Conservation (phyloP, 2,329 filamentous ascomycete species). For the Ophiostoma perfectum region DNA sequence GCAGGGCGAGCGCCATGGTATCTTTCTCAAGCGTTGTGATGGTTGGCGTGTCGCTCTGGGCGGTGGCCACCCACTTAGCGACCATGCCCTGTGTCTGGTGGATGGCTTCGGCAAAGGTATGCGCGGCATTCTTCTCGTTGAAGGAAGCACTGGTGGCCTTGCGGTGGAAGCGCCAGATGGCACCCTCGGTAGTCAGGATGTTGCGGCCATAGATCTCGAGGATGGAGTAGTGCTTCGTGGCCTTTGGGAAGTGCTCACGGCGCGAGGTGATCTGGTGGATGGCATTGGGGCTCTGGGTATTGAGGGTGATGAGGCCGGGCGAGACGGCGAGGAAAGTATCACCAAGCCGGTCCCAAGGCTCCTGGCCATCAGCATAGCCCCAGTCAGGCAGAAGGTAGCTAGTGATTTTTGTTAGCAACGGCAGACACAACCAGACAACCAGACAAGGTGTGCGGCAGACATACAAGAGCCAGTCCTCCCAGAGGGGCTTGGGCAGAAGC, state of each 20-base stretch:
- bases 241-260: constrained; percentile 67
- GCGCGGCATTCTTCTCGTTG: constrained; percentile 66
- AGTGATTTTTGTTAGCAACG: constrained; percentile 1
- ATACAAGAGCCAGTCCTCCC: constrained; percentile 56
- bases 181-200: constrained; percentile 64
- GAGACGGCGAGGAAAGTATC: constrained; percentile 62
- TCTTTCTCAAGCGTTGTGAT: constrained; percentile 56
- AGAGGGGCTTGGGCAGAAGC: constrained; percentile 49
- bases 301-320: constrained; percentile 48
- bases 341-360: constrained; percentile 49
- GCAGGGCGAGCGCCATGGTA: constrained; percentile 56
- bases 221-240: constrained; percentile 52
- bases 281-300: constrained; percentile 58
- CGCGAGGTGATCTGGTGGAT: constrained; percentile 60
- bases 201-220: constrained; percentile 66
- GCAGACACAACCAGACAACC: not conserved
- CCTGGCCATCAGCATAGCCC: constrained; percentile 51
- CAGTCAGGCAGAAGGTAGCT: constrained; percentile 57
- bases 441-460: constrained; percentile 28
- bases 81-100: constrained; percentile 60
- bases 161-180: constrained; percentile 65
- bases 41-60: constrained; percentile 34
- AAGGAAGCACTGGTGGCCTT: constrained; percentile 67
- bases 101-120: constrained; percentile 58
- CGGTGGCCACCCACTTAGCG: constrained; percentile 46